Conservation (phyloP, 2,329 filamentous ascomycete genomes). For the Colletotrichum chlorophyti region DNA sequence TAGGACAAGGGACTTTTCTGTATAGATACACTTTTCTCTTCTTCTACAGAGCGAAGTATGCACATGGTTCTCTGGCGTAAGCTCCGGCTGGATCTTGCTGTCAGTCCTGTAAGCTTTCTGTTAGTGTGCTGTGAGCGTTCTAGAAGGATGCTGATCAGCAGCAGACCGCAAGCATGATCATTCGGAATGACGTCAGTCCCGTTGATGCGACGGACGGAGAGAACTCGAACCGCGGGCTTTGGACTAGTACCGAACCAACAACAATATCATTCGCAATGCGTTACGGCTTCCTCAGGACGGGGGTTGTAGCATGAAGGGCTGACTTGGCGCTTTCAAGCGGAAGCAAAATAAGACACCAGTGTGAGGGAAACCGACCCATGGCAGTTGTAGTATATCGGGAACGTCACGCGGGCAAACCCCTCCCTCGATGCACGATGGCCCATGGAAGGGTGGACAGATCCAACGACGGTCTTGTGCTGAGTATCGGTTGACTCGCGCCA, state of each 20-base stretch:
- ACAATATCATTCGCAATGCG: not conserved
- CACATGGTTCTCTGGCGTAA: not conserved
- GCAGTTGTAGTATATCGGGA: not conserved
- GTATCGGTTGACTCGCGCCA: constrained; percentile 25
- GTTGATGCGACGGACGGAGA: too few species aligned
- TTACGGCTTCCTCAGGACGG: not conserved
- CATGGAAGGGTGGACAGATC: constrained; percentile 14
- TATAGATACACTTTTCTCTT: too few species aligned
- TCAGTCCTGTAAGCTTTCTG: not conserved
- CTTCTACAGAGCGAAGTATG: too few species aligned
- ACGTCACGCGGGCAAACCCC: constrained; percentile 18
- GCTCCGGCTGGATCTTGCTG: too few species aligned
- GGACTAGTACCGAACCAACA: not conserved
- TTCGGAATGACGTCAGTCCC: constrained; percentile 23
- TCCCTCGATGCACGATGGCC: too few species aligned
- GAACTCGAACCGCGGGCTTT: too few species aligned
- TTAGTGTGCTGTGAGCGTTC: not conserved
- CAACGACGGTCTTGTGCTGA: constrained; percentile 12
- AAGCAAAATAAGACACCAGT: not conserved
- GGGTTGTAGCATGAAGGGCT: not conserved
- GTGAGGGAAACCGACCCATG: not conserved
- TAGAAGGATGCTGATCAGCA: constrained; percentile 5
- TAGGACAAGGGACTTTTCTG: too few species aligned
- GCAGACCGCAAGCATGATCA: not conserved
- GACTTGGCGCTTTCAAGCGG: constrained; percentile 1